Conservation (phyloP, 495 filamentous ascomycete species). For the Evernia prunastri region DNA sequence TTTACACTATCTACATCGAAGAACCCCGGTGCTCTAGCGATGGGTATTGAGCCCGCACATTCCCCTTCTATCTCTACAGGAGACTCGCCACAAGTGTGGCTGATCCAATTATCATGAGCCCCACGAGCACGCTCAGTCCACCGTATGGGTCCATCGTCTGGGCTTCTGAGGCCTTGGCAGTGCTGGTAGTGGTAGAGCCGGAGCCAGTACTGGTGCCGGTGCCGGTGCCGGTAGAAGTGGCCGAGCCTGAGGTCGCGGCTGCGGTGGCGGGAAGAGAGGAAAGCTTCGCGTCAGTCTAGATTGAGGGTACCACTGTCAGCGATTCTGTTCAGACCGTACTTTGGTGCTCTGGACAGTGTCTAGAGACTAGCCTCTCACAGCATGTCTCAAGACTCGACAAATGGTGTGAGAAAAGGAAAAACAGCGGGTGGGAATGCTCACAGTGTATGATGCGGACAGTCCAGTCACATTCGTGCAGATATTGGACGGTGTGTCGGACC, state of each 20-base stretch:
- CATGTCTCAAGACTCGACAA: not conserved
- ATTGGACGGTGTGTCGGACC: constrained; percentile 18
- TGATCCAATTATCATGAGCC: not conserved
- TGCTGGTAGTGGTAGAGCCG: not conserved
- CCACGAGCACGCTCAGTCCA: not conserved
- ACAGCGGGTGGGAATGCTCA: not conserved
- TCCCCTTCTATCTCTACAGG: not conserved
- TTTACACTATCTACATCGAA: not conserved
- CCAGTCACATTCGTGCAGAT: constrained; percentile 41
- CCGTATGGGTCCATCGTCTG: not conserved
- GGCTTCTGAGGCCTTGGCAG: constrained; percentile 1
- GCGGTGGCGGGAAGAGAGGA: constrained; percentile 25
- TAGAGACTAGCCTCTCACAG: not conserved
- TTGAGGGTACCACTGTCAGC: not conserved
- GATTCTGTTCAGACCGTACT: not conserved
- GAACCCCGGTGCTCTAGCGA: not conserved
- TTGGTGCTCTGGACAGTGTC: not conserved
- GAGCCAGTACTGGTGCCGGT: not conserved
- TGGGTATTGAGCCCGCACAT: not conserved
- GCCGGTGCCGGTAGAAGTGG: not conserved
- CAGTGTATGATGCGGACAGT: constrained; percentile 32
- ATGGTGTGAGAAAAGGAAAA: no score
- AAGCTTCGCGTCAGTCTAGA: constrained; percentile 30
- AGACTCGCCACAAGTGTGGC: not conserved
- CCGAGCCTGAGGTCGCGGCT: constrained; percentile 1